Base-by-base conservation (phyloP, 176 grass and related monocot species). In the Pharus latifolius region DNA sequence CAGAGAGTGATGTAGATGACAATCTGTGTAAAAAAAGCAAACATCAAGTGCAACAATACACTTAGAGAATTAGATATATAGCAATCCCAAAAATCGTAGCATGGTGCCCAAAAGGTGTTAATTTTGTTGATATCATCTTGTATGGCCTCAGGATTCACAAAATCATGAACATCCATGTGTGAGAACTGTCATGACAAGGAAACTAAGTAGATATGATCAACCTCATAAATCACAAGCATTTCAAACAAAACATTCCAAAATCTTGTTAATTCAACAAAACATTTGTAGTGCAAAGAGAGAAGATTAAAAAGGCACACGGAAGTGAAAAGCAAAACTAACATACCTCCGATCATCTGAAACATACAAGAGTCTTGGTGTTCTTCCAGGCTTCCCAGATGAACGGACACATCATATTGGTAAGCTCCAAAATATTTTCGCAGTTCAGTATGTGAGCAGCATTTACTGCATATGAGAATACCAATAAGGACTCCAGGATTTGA, bases 61-160 rank as follows among this genome's bases (percentile, higher is more conserved):
- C 83, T 96, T 97, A 97, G 89, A 88, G 80, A 85, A 83, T 98
- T 65, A 65, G 83, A 88, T 18, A 98, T 62, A 44, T 50, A 90
- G 79, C 94, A 98, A 49, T 98, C 94, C 94, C 94, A 98, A 52
- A n/a, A n/a, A 98, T 98, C 81, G 89, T 90, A 80, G 94, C 94
- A 83, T 81, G 82, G 63, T 98, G 94, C 26, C 87, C 89, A 78
- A 90, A 98, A 72, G 93, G 66, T 63, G 73, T 70, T 58, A 88
- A 49, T 46, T 79, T 35, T 26, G 80, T 56, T 10, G 45, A 80
- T 28, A 62, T 29, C 5, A 17, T 28, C 31, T 44, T 52, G 26
- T 63, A 41, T 65, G 45, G 49, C 45, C 12, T 23, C 34, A 22
- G 64, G 38, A 55, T 67, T 50, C 14, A 41, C 49, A 63, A 30